phyloP scores from a whole-genome alignment of 2,329 filamentous ascomycete genomes.

The Cordyceps javanica region DNA sequence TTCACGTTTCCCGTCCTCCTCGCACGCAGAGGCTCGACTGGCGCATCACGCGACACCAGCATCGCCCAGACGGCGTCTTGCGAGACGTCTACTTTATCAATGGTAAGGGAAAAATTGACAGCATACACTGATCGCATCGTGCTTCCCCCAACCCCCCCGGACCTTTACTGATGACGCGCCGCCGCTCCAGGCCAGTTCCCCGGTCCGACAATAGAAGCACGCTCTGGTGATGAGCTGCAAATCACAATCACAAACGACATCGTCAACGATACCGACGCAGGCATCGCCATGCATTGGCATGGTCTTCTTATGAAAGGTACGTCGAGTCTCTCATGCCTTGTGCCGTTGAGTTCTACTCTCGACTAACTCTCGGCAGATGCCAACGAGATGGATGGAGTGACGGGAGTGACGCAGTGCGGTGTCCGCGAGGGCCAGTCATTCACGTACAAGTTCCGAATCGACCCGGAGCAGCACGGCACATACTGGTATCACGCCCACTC shows the following conservation, averaged over 20 bases:
- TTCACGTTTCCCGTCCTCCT: slow-evolving; percentile 8
- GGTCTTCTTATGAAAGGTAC: slow-evolving; percentile 59
- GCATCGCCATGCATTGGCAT: slow-evolving; percentile 61
- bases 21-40: slow-evolving; percentile 8
- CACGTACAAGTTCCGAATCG: slow-evolving; percentile 28
- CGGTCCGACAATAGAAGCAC: slow-evolving; percentile 14
- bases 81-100: slow-evolving; percentile 14
- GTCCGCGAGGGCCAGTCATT: slow-evolving; percentile 50
- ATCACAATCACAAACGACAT: slow-evolving; percentile 34
- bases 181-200: slow-evolving; percentile 7
- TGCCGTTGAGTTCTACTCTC: too few relatives aligned
- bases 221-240: slow-evolving; percentile 32
- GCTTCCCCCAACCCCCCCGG: background rate
- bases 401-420: slow-evolving; percentile 53
- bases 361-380: background rate
- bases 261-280: slow-evolving; percentile 21
- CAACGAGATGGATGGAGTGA: slow-evolving; percentile 54
- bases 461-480: slow-evolving; percentile 45
- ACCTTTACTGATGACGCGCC: background rate
- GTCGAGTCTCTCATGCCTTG: slow-evolving; percentile 30
- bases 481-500: slow-evolving; percentile 42
- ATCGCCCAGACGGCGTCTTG: slow-evolving; percentile 11
- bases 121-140: too few relatives aligned
- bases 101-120: too few relatives aligned
- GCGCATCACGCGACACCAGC: slow-evolving; percentile 11